Percentiles rank a stretch among this genome's conserved stretches.
These are phyloP conservation scores for Elaeis guineensis DNA, from an alignment of 176 grass and related monocot species.

Conservation along the genomic window DNA sequence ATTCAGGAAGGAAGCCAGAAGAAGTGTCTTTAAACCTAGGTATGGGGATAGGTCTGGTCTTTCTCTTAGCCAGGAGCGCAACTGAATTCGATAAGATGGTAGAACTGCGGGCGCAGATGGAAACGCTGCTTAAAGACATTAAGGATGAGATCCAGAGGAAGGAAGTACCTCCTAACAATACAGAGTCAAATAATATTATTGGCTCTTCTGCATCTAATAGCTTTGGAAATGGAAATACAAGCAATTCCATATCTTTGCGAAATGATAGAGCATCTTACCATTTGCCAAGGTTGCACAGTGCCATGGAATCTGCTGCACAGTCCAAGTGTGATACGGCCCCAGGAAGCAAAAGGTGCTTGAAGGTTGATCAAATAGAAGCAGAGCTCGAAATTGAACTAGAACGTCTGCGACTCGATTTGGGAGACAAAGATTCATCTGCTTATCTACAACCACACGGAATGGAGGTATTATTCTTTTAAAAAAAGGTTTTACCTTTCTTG, in stretches of 20 bases:
- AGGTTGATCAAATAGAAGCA: constrained; percentile 56
- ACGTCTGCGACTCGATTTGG: constrained; percentile 25
- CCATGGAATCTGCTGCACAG: constrained; percentile 1
- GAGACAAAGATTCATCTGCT: constrained; percentile 13
- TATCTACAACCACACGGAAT: not conserved
- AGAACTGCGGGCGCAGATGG: constrained; percentile 65
- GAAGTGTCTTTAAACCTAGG: constrained; percentile 60
- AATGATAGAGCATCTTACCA: not conserved
- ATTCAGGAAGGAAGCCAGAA: constrained; percentile 52
- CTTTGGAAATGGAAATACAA: constrained; percentile 11
- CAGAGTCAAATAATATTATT: too few relatives aligned
- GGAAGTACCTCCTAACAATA: not conserved
- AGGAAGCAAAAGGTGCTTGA: constrained; percentile 12
- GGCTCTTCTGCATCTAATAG: constrained; percentile 6
- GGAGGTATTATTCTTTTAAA: constrained; percentile 19
- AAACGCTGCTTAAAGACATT: constrained; percentile 43
- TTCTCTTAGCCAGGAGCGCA: constrained; percentile 53
- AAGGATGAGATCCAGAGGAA: constrained; percentile 27
- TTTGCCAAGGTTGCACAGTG: not conserved
- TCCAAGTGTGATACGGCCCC: not conserved
- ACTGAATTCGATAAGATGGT: constrained; percentile 77
- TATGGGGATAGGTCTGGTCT: constrained; percentile 51
- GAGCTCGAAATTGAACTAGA: constrained; percentile 62
- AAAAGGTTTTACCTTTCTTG: not conserved
- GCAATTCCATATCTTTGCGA: not conserved